A percentile compares a stretch with the other conserved stretches of the same genome.
Evolutionary conservation across 306 rosid genomes (phyloP).

Genomic region (Gynostemma pentaphyllum): DNA sequence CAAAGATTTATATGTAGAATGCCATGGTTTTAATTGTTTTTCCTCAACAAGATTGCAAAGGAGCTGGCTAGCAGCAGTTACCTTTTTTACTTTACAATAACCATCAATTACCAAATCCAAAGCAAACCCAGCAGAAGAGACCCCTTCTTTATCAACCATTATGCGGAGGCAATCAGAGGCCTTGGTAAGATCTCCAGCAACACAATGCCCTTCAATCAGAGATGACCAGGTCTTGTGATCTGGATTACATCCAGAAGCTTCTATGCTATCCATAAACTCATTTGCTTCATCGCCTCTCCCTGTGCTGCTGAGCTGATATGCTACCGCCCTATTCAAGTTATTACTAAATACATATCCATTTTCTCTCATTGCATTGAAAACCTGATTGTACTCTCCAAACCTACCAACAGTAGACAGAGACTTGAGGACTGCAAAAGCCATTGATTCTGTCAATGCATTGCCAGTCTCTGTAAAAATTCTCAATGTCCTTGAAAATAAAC

Average conservation of each 20-base stretch:
- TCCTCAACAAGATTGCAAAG: constrained; percentile 30
- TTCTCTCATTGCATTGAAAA: constrained; percentile 58
- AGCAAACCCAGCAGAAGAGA: constrained; percentile 23
- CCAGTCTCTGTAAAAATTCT: constrained; percentile 38
- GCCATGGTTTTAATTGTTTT: constrained; percentile 43
- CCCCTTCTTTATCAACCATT: constrained; percentile 51
- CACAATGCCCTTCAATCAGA: constrained; percentile 47
- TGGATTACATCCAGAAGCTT: constrained; percentile 26
- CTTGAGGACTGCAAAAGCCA: constrained; percentile 37
- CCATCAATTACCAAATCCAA: constrained; percentile 36
- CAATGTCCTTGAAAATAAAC: constrained; percentile 39
- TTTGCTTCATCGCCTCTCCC: constrained; percentile 43
- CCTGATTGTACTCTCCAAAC: constrained; percentile 32
- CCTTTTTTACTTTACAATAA: constrained; percentile 46
- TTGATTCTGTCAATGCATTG: constrained; percentile 35
- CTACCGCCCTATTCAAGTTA: constrained; percentile 31
- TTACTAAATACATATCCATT: constrained; percentile 37
- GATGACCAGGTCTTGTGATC: constrained; percentile 44
- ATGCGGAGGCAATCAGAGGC: constrained; percentile 41
- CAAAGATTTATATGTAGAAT: constrained; percentile 54
- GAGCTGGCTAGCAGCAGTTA: constrained; percentile 43
- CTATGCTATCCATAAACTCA: constrained; percentile 34
- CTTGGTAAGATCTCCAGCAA: constrained; percentile 40
- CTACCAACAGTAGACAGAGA: constrained; percentile 52
- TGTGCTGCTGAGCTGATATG: constrained; percentile 30